Evolutionary conservation across 371 early-diverging fungal species (phyloP).

Genomic region (Rhizopus microsporus): DNA sequence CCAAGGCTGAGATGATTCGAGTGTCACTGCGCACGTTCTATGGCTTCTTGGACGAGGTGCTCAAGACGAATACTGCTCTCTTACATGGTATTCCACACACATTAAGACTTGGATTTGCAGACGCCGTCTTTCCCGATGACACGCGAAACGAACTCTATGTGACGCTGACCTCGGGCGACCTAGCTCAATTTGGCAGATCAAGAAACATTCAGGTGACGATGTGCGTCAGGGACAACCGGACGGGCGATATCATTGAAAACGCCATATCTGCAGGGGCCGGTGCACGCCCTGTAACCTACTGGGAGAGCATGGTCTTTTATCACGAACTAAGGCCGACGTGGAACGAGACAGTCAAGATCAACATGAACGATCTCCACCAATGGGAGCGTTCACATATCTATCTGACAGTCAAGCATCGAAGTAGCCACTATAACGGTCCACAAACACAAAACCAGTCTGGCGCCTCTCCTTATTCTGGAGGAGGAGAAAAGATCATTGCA

Average conservation of each 20-base stretch:
- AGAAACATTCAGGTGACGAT: slow-evolving; percentile 65
- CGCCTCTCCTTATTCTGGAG: slow-evolving; percentile 10
- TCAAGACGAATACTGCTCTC: slow-evolving; percentile 51
- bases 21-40: slow-evolving; percentile 54
- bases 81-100: slow-evolving; percentile 53
- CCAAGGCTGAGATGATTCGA: slow-evolving; percentile 58
- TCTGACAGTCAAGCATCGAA: slow-evolving; percentile 59
- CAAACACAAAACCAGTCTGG: background rate
- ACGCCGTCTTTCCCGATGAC: slow-evolving; percentile 67
- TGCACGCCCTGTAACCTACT: slow-evolving; percentile 40
- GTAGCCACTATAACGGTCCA: slow-evolving; percentile 28
- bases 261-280: slow-evolving; percentile 63
- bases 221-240: slow-evolving; percentile 58
- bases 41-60: slow-evolving; percentile 47
- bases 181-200: slow-evolving; percentile 54
- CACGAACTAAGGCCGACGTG: slow-evolving; percentile 68
- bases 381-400: slow-evolving; percentile 66
- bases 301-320: slow-evolving; percentile 68
- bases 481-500: slow-evolving; percentile 45
- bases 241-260: slow-evolving; percentile 58
- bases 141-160: slow-evolving; percentile 67
- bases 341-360: slow-evolving; percentile 68
- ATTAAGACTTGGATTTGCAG: slow-evolving; percentile 65
- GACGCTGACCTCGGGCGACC: slow-evolving; percentile 64
- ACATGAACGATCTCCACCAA: slow-evolving; percentile 44